phyloP scores from a whole-genome alignment of 441 rosid species.

The Isatis lusitanica region DNA sequence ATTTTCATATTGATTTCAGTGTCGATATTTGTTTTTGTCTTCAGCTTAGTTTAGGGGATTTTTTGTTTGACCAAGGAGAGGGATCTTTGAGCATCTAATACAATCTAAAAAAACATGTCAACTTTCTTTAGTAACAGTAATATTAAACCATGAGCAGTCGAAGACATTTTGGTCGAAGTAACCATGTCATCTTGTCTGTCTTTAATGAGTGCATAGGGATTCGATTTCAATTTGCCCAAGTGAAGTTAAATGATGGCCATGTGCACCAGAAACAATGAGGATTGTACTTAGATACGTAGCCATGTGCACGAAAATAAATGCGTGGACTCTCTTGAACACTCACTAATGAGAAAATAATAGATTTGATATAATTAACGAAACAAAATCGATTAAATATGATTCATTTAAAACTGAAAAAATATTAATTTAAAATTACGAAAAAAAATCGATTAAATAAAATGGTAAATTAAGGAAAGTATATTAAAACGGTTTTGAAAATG shows the following conservation, averaged over 20 bases:
- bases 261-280: neutral
- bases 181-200: neutral
- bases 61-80: slow-evolving; percentile 12
- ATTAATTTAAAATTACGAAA: too few relatives aligned
- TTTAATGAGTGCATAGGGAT: neutral
- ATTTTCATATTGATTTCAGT: slow-evolving; percentile 2
- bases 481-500: too few relatives aligned
- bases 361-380: too few relatives aligned
- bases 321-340: slow-evolving; percentile 12
- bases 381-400: too few relatives aligned
- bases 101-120: neutral
- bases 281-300: neutral
- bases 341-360: neutral
- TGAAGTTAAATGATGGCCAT: neutral
- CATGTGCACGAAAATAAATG: neutral
- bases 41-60: neutral
- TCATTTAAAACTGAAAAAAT: too few relatives aligned
- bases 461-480: too few relatives aligned
- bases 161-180: neutral
- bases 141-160: neutral
- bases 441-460: too few relatives aligned
- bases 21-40: slow-evolving; percentile 5
- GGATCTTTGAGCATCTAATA: slow-evolving; percentile 11
- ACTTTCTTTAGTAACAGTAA: neutral
- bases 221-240: neutral